These are phyloP conservation scores for Plenodomus tracheiphilus DNA, from an alignment of 2,329 filamentous ascomycete species.

Conservation along the genomic window DNA sequence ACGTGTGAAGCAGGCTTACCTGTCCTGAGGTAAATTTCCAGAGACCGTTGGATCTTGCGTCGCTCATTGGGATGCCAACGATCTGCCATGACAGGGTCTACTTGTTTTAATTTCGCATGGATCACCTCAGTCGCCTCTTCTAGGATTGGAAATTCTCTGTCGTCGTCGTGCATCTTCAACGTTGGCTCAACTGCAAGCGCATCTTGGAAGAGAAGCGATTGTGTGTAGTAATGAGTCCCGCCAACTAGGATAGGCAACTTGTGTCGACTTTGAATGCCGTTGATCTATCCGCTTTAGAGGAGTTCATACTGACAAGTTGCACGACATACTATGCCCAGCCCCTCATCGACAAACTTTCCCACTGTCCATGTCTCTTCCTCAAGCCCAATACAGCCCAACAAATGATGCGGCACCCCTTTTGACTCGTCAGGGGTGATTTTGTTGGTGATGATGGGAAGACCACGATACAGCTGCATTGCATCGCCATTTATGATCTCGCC, in stretches of 20 bases:
- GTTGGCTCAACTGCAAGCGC: slow-evolving; percentile 58
- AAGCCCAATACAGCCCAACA: slow-evolving; percentile 77
- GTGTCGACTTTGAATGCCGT: slow-evolving; percentile 76
- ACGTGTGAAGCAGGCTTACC: slow-evolving; percentile 82
- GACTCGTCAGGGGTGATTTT: slow-evolving; percentile 78
- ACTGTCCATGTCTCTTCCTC: slow-evolving; percentile 84
- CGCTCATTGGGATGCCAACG: slow-evolving; percentile 93
- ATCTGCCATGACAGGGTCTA: slow-evolving; percentile 87
- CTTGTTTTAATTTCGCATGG: slow-evolving; percentile 70
- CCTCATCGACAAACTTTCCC: slow-evolving; percentile 72
- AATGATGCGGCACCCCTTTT: slow-evolving; percentile 81
- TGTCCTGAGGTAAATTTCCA: slow-evolving; percentile 87
- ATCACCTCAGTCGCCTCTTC: slow-evolving; percentile 72
- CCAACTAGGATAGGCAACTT: slow-evolving; percentile 89
- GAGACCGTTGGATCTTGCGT: slow-evolving; percentile 84
- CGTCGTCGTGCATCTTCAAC: slow-evolving; percentile 30
- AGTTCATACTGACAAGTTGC: rapidly evolving
- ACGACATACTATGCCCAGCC: slow-evolving; percentile 55
- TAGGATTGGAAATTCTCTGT: slow-evolving; percentile 66
- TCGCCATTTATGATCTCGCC: slow-evolving; percentile 97
- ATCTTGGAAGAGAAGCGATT: slow-evolving; percentile 82
- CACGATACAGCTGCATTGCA: slow-evolving; percentile 95
- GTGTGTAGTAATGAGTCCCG: slow-evolving; percentile 93
- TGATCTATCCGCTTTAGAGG: slow-evolving; percentile 55
- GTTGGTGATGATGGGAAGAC: slow-evolving; percentile 92